Evolutionary conservation across 192 early-diverging fungal genomes (phyloP), one percentile per base, ranked within the genome.

Genomic region (Chytriomyces sp.): DNA sequence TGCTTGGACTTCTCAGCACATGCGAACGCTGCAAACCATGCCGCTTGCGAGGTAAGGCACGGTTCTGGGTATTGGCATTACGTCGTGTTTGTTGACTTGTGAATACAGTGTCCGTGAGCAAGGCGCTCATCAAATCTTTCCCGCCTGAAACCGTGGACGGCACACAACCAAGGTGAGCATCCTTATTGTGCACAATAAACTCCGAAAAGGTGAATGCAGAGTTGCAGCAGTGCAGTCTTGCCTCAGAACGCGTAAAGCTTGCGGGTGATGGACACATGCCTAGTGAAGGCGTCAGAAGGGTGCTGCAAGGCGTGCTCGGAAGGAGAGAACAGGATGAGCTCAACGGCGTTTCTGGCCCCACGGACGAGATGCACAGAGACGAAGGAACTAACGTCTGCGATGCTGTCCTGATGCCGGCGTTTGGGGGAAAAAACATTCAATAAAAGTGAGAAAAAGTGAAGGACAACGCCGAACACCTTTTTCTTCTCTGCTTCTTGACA

Each of bases 371-470:
- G 16, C 13, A 13, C 53, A 57, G 53, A 57, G 53, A 20, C 53
- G 53, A 35, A 35, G 35, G 35, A 35, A 35, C 35, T 4, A 35
- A 35, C 35, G 35, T 35, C 35, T 35, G 35, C 35, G 35, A 35
- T 35, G 35, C 4, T 35, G 35, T 35, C 35, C 35, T 35, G 35
- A 35, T 1, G 35, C 35, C 35, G 35, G 35, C 35, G 35, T 35
- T 35, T 35, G 35, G 1, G 35, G 35, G 2, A 2, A 35, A 35
- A 35, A 35, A 35, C 35, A 35, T 35, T 20, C 53, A 57, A 13
- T 13, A 57, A 57, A 57, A 57, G 53, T 57, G 53, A 57, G 20
- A 57, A 57, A 57, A 57, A 57, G 53, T 13, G 53, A 57, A 57
- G 20, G 20, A 57, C 53, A 53, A 57, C 53, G 35, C 35, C 35